Conservation (phyloP, 148 eudicot species). For the Suaeda aralocaspica region DNA sequence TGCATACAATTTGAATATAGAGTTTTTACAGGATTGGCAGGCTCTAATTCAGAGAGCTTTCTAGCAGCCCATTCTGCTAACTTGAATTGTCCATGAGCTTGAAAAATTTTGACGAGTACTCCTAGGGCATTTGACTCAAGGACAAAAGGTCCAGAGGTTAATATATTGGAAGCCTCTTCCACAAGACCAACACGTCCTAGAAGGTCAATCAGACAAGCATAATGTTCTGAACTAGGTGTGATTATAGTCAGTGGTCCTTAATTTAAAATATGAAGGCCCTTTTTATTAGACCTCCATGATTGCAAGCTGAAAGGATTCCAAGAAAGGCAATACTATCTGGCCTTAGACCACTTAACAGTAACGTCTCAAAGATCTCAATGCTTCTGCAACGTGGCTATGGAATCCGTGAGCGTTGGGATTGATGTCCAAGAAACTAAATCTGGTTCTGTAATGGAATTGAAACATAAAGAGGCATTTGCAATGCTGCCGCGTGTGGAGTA, state of each 20-base stretch:
- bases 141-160: slow-evolving; percentile 30
- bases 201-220: slow-evolving; percentile 57
- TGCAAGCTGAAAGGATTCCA: slow-evolving; percentile 64
- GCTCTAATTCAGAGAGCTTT: slow-evolving; percentile 41
- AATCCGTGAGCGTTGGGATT: slow-evolving; percentile 50
- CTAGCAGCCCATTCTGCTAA: slow-evolving; percentile 55
- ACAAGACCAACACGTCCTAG: slow-evolving; percentile 56
- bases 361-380: slow-evolving; percentile 42
- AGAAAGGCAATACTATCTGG: slow-evolving; percentile 62
- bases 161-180: slow-evolving; percentile 47
- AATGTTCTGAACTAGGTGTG: slow-evolving; percentile 53
- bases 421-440: slow-evolving; percentile 62
- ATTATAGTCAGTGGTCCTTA: slow-evolving; percentile 48
- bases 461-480: slow-evolving; percentile 36
- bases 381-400: slow-evolving; percentile 52
- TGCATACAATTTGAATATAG: slow-evolving; percentile 51
- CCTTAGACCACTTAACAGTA: slow-evolving; percentile 34
- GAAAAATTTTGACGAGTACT: slow-evolving; percentile 59
- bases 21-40: slow-evolving; percentile 41
- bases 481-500: slow-evolving; percentile 62
- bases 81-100: slow-evolving; percentile 43
- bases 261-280: slow-evolving; percentile 49
- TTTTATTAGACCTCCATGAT: slow-evolving; percentile 56
- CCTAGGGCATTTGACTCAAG: slow-evolving; percentile 42
- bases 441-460: slow-evolving; percentile 37